A percentile compares a stretch with the other conserved stretches of the same genome.
phyloP scores from a whole-genome alignment of 495 filamentous ascomycete genomes.

The Polyplosphaeria fusca region DNA sequence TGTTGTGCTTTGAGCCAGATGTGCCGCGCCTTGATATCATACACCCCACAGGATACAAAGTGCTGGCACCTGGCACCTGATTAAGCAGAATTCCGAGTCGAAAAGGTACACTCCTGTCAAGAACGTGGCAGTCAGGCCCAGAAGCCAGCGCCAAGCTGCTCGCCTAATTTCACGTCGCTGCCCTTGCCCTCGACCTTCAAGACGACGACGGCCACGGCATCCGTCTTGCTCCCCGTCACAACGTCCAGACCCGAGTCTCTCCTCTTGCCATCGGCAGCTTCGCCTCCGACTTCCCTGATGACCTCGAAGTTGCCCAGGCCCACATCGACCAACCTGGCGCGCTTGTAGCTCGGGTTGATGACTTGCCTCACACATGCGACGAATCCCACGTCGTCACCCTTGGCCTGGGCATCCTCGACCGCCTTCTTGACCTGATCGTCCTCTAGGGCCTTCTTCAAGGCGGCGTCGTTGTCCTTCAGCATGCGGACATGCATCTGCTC shows the following conservation, averaged over 20 bases:
- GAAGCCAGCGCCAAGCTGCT: slow-evolving; percentile 10
- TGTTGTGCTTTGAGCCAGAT: no score
- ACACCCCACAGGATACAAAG: no score
- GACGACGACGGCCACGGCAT: slow-evolving; percentile 19
- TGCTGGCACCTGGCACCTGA: neutral
- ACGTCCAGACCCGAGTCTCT: slow-evolving; percentile 17
- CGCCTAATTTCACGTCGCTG: slow-evolving; percentile 7
- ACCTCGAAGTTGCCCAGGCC: slow-evolving; percentile 23
- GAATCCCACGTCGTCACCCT: slow-evolving; percentile 16
- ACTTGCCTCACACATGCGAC: slow-evolving; percentile 14
- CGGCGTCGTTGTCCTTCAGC: slow-evolving; percentile 17
- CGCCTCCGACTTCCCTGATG: slow-evolving; percentile 13
- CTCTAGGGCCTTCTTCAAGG: slow-evolving; percentile 8
- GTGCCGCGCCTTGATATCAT: no score
- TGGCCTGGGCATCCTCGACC: neutral
- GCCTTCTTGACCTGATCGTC: neutral
- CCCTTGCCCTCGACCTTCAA: slow-evolving; percentile 11
- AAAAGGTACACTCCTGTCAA: neutral
- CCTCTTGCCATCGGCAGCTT: slow-evolving; percentile 15
- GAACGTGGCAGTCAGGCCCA: no score
- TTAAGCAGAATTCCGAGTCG: neutral
- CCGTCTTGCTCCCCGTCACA: slow-evolving; percentile 24
- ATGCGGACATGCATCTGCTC: slow-evolving; percentile 11
- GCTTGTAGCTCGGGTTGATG: slow-evolving; percentile 22
- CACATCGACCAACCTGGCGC: slow-evolving; percentile 14